Conservation (phyloP, 2,329 filamentous ascomycete genomes). For the Amauroascus verrucosus region DNA sequence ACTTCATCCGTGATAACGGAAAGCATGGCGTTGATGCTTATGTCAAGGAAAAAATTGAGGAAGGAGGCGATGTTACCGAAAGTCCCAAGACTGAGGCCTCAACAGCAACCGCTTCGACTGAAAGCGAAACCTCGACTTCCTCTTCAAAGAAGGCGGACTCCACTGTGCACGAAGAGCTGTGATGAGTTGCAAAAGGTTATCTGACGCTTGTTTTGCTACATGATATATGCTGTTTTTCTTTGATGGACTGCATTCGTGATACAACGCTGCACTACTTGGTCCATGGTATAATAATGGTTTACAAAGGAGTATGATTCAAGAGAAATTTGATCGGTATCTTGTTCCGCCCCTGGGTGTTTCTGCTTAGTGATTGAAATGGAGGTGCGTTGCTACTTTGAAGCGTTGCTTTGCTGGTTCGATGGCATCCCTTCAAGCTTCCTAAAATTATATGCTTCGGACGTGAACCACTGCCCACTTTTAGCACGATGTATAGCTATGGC, state of each 20-base stretch:
- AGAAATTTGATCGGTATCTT: not conserved
- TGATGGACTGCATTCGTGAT: not conserved
- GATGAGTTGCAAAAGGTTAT: not conserved
- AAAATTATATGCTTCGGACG: too few relatives aligned
- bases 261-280: not conserved
- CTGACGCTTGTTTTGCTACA: not conserved
- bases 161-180: slow-evolving; percentile 33
- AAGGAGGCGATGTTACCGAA: slow-evolving; percentile 26
- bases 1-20: slow-evolving; percentile 92
- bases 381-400: too few relatives aligned
- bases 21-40: slow-evolving; percentile 68
- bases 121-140: not conserved
- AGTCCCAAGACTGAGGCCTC: slow-evolving; percentile 15
- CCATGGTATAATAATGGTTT: not conserved
- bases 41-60: slow-evolving; percentile 47
- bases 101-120: slow-evolving; percentile 16
- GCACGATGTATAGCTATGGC: too few relatives aligned
- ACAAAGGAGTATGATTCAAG: not conserved
- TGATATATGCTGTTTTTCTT: not conserved
- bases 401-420: too few relatives aligned
- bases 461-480: too few relatives aligned
- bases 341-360: not conserved
- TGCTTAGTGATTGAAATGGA: too few relatives aligned
- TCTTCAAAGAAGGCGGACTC: slow-evolving; percentile 19
- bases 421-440: too few relatives aligned